Conservation (phyloP, 2,329 filamentous ascomycete species). For the Pezicula rhizophila region DNA sequence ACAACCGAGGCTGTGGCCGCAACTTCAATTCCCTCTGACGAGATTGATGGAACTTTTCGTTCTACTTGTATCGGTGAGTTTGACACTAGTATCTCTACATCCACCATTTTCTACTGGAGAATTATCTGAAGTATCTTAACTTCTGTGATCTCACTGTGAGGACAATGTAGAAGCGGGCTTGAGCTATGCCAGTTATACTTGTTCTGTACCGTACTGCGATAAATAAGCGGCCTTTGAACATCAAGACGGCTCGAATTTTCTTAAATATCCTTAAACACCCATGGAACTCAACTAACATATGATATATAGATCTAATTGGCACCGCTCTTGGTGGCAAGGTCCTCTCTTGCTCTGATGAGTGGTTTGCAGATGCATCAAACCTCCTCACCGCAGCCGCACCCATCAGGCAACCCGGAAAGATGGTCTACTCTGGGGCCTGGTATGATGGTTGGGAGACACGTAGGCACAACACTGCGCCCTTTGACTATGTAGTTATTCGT, state of each 20-base stretch:
- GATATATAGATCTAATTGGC: slow-evolving; percentile 51
- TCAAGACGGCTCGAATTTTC: too few relatives aligned
- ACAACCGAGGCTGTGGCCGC: slow-evolving; percentile 48
- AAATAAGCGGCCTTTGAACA: too few relatives aligned
- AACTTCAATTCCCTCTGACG: slow-evolving; percentile 41
- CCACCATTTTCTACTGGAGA: background rate
- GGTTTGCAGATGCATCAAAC: slow-evolving; percentile 62
- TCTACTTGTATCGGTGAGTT: slow-evolving; percentile 55
- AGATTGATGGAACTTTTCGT: slow-evolving; percentile 57
- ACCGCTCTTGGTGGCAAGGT: slow-evolving; percentile 56
- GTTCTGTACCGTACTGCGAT: background rate
- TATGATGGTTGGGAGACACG: slow-evolving; percentile 68
- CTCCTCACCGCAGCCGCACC: slow-evolving; percentile 58
- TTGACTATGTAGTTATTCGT: slow-evolving; percentile 62
- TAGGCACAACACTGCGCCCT: slow-evolving; percentile 56
- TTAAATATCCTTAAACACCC: background rate
- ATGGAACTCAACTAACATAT: slow-evolving; percentile 5
- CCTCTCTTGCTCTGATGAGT: slow-evolving; percentile 61
- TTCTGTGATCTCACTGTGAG: background rate
- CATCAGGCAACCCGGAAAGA: slow-evolving; percentile 58
- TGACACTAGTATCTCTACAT: background rate
- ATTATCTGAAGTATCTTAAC: background rate
- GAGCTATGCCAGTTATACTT: too few relatives aligned
- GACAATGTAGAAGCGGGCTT: too few relatives aligned
- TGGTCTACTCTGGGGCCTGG: slow-evolving; percentile 65